Evolutionary conservation across 768 basidiomycete species (phyloP).

Genomic region (Macrolepiota albuminosa): DNA sequence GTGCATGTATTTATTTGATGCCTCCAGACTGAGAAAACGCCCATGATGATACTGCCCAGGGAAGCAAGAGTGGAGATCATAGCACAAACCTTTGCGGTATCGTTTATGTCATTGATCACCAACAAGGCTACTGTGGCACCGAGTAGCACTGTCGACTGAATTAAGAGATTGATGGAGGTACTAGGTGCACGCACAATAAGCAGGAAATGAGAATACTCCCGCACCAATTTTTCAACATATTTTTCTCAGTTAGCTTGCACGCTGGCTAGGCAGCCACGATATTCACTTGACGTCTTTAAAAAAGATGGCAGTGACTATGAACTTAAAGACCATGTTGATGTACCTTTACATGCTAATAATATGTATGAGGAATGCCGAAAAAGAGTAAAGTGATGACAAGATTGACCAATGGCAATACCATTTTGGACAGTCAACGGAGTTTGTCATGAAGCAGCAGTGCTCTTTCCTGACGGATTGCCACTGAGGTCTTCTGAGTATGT

Average conservation of each 20-base stretch:
- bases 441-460: slow-evolving; percentile 9
- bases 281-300: slow-evolving; percentile 36
- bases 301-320: background rate
- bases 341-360: slow-evolving; percentile 43
- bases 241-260: slow-evolving; percentile 46
- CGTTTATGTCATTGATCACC: slow-evolving; percentile 36
- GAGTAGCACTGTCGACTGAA: slow-evolving; percentile 47
- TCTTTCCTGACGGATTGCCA: slow-evolving; percentile 17
- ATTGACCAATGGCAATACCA: slow-evolving; percentile 26
- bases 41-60: slow-evolving; percentile 50
- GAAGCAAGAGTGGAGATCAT: slow-evolving; percentile 45
- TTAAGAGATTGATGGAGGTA: background rate
- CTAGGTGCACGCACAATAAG: slow-evolving; percentile 38
- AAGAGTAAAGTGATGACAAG: slow-evolving; percentile 39
- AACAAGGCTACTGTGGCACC: slow-evolving; percentile 50
- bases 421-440: slow-evolving; percentile 16
- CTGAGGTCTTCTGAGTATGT: slow-evolving; percentile 30
- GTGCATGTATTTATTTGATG: slow-evolving; percentile 45
- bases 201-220: slow-evolving; percentile 54
- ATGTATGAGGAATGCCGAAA: slow-evolving; percentile 50
- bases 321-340: no score
- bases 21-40: slow-evolving; percentile 53
- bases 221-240: slow-evolving; percentile 45
- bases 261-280: slow-evolving; percentile 42
- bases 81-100: slow-evolving; percentile 29